Base-by-base conservation (phyloP, 2,329 filamentous ascomycete species). In the Botrytis aclada region DNA sequence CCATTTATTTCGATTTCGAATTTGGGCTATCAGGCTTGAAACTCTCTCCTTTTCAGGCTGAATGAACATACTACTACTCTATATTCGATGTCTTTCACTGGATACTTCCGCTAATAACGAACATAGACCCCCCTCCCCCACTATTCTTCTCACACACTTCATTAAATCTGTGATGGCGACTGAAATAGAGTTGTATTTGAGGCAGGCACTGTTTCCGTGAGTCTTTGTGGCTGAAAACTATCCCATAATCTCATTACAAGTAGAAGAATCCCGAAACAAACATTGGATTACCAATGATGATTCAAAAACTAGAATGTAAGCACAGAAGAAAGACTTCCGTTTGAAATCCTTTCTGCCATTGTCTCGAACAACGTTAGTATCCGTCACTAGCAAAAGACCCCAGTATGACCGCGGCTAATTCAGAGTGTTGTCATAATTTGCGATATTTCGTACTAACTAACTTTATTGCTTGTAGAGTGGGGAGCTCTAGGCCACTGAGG, bases 71-170 rank as follows among this genome's bases (percentile, higher is more conserved):
- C 20, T 4, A 45, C 20, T n/a, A n/a, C n/a, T n/a, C n/a, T n/a
- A n/a, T n/a, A n/a, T n/a, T 22, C 43, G 43, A 4, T 45, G 8
- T 45, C 8, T 22, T 22, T 3, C 43, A 45, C 20, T 22, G 2
- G 2, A 45, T 22, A 10, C 2, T 22, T 2, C 20, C 20, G 43
- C 43, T 10, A 22, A 1, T 10, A 22, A 10, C 0, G 20, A 45
- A 22, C 2, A 8, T 4, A 45, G 20, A 9, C 1, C 8, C 6
- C 20, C 9, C 20, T 4, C 8, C 6, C 20, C 9, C 20, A 2
- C 7, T 45, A 0, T 45, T 22, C 43, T 45, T 6, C 2, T 2
- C 0, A 7, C 1, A 5, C 7, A 7, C 20, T 45, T 6, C 16
- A 22, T 22, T 6, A 9, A 45, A 10, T 45, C 20, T 22, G 43